phyloP scores from a whole-genome alignment of 495 filamentous ascomycete species.

The Aspergillus saccharolyticus region DNA sequence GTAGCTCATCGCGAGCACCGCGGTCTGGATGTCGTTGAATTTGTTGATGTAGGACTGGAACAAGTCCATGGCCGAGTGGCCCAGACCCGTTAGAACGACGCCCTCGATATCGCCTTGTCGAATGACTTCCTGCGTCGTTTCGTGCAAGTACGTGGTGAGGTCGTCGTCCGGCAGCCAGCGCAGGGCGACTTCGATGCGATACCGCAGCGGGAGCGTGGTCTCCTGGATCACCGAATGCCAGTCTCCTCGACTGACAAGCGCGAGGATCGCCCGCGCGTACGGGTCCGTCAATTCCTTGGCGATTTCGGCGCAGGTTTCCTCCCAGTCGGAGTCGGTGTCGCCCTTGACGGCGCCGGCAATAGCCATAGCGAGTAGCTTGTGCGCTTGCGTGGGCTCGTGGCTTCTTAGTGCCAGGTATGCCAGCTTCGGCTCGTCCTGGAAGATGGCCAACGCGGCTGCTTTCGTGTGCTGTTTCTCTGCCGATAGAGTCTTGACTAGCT shows the following conservation, averaged over 20 bases:
- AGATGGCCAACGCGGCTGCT: conserved; percentile 71
- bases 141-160: conserved; percentile 65
- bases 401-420: conserved; percentile 42
- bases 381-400: conserved; percentile 38
- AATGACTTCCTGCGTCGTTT: conserved; percentile 57
- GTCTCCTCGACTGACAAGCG: conserved; percentile 81
- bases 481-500: conserved; percentile 55
- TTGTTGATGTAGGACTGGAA: conserved; percentile 84
- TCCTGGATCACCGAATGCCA: conserved; percentile 83
- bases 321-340: conserved; percentile 50
- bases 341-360: conserved; percentile 51
- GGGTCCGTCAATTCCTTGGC: conserved; percentile 68
- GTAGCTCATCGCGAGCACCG: conserved; percentile 76
- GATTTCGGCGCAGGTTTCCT: conserved; percentile 55
- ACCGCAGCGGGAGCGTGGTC: conserved; percentile 72
- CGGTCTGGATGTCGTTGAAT: conserved; percentile 84
- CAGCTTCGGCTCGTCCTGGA: conserved; percentile 60
- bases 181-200: conserved; percentile 81
- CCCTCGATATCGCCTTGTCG: conserved; percentile 80
- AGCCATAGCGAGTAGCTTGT: conserved; percentile 51
- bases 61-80: conserved; percentile 71
- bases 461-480: conserved; percentile 66
- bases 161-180: conserved; percentile 76
- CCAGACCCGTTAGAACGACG: conserved; percentile 78
- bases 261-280: conserved; percentile 85